A percentile compares a stretch with the other conserved stretches of the same genome.
Evolutionary conservation across 192 early-diverging fungal genomes (phyloP).

Genomic region (Coemansia sp.): DNA sequence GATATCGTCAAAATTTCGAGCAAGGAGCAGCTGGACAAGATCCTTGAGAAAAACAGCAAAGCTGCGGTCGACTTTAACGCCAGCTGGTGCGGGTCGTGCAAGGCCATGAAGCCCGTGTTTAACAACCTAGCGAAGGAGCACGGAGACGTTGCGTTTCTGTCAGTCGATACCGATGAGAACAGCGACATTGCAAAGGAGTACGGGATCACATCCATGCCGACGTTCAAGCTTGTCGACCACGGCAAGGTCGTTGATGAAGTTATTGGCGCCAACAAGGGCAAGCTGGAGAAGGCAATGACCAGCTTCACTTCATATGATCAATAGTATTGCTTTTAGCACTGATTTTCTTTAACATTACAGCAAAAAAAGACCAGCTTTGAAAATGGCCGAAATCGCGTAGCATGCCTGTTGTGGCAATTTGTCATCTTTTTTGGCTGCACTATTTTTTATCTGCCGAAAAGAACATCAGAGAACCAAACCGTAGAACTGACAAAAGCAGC

Average conservation of each 20-base stretch:
- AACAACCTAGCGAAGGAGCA: constrained; percentile 58
- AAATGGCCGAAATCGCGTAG: too few relatives aligned
- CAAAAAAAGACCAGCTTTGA: too few relatives aligned
- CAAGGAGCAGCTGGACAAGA: constrained; percentile 20
- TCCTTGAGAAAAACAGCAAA: constrained; percentile 28
- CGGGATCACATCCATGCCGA: constrained; percentile 69
- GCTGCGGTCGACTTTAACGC: constrained; percentile 79
- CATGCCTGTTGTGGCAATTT: too few relatives aligned
- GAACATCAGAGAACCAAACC: not conserved
- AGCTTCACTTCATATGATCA: constrained; percentile 15
- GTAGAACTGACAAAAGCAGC: not conserved
- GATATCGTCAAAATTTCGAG: not conserved
- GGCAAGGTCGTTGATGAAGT: constrained; percentile 63
- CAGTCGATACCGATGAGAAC: constrained; percentile 81
- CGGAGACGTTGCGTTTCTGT: constrained; percentile 66
- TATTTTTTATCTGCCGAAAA: too few relatives aligned
- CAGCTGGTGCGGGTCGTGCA: constrained; percentile 88
- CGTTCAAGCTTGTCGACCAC: constrained; percentile 71
- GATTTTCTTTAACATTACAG: too few relatives aligned
- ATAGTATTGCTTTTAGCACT: not conserved
- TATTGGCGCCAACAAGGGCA: constrained; percentile 59
- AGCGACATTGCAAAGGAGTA: constrained; percentile 48
- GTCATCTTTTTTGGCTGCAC: too few relatives aligned
- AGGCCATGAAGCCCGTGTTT: constrained; percentile 68
- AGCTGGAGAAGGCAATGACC: constrained; percentile 25